Base-by-base conservation (phyloP, 768 basidiomycete species). In the Clathrus columnatus region DNA sequence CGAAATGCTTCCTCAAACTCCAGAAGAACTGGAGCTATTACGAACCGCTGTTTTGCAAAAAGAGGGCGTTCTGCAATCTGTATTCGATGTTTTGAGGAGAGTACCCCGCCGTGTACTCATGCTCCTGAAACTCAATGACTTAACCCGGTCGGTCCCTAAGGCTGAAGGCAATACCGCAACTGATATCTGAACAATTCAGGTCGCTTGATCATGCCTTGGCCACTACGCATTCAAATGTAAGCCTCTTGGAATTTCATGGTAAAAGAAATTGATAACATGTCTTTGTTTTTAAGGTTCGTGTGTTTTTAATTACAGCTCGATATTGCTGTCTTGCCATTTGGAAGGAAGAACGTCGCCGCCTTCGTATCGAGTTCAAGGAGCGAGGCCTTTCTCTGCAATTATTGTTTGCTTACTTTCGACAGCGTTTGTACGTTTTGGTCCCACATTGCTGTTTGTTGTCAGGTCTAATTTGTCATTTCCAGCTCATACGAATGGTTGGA, bases 291-390 rank as follows among this genome's bases (percentile, higher is more conserved):
- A n/a, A 90, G 77, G 75, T 84, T 56, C 86, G 95, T 18, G 83
- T 98, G 65, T 98, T 97, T 68, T 66, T 97, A 28, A 86, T 97
- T 56, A 87, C 87, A 16, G 93, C 92, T 6, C 85, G 88, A 63
- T 95, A 89, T 69, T 96, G 94, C 65, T 75, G 82, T 50, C 75
- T 73, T 10, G 86, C 90, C 7, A 82, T 89, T 3, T 91, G 88
- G 88, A 73, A 77, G 50, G 84, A 86, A 61, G 84, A 92, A 53
- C 71, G 70, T 62, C 68, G 69, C 46, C 73, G 72, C 24, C 61
- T 81, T 4, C 67, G 30, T 74, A 23, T 69, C 72, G 48, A 63
- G 57, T 67, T 48, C 87, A 69, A 70, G 73, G 69, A 70, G 27
- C 69, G 70, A 27, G 83, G 84, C 2, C 66, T 80, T 36, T 78